These are phyloP conservation scores for Fomitopsis palustris DNA, from an alignment of 1,284 basidiomycete species.

Conservation along the genomic window DNA sequence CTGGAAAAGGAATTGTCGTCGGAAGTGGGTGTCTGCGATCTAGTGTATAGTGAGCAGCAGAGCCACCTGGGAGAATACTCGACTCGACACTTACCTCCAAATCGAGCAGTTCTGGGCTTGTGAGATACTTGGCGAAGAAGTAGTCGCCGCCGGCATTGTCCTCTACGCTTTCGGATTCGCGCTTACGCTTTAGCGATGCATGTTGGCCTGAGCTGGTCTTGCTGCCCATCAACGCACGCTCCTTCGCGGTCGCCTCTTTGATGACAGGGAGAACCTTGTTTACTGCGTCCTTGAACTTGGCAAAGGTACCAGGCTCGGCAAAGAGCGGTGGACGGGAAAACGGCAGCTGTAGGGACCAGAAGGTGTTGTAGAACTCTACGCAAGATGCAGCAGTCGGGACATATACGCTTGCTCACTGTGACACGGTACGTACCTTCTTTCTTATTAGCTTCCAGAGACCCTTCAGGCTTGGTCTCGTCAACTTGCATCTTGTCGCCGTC, in stretches of 20 bases:
- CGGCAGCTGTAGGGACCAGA: conserved; percentile 81
- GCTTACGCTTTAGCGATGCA: conserved; percentile 57
- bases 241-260: conserved; percentile 80
- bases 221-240: conserved; percentile 78
- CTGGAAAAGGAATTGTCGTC: conserved; percentile 89
- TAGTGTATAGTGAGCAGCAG: conserved; percentile 27
- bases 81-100: conserved; percentile 71
- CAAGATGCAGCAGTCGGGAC: neutral
- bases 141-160: conserved; percentile 58
- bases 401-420: neutral
- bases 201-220: conserved; percentile 37
- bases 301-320: conserved; percentile 48
- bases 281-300: conserved; percentile 65
- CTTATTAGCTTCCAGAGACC: conserved; percentile 23
- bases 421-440: conserved; percentile 53
- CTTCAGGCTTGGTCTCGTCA: conserved; percentile 41
- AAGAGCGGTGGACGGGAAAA: conserved; percentile 73
- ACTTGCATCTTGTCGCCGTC: conserved; percentile 35
- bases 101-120: conserved; percentile 80
- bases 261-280: conserved; percentile 72
- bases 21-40: conserved; percentile 87
- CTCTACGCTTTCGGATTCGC: conserved; percentile 50
- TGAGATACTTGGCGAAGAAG: conserved; percentile 91
- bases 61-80: neutral
- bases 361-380: conserved; percentile 77